These are phyloP conservation scores for Cryphonectria radicalis DNA, from an alignment of 2,329 filamentous ascomycete species.

Conservation along the genomic window DNA sequence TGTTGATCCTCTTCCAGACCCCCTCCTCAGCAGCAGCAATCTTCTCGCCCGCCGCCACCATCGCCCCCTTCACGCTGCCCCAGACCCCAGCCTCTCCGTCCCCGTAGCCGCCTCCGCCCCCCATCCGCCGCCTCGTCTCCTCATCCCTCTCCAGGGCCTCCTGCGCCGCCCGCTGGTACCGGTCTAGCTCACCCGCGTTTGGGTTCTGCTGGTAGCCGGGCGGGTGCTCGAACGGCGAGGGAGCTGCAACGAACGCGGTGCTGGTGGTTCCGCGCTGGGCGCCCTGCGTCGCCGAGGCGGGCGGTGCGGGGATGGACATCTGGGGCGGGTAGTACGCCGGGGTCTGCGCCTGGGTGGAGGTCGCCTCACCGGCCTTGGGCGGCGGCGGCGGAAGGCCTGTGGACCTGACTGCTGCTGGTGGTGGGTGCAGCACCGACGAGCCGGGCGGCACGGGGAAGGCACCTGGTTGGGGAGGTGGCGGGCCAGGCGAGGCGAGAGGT, in stretches of 20 bases:
- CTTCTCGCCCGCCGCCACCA: conserved; percentile 59
- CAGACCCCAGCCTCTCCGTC: conserved; percentile 53
- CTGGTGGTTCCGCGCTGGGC: conserved; percentile 45
- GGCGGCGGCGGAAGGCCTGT: conserved; percentile 53
- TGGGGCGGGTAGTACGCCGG: conserved; percentile 48
- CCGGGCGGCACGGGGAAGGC: conserved; percentile 52
- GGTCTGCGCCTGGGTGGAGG: conserved; percentile 38
- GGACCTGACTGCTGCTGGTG: conserved; percentile 30
- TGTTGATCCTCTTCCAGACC: conserved; percentile 67
- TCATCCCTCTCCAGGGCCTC: conserved; percentile 39
- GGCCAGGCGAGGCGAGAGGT: conserved; percentile 41
- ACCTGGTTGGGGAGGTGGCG: conserved; percentile 62
- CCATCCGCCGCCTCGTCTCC: conserved; percentile 35
- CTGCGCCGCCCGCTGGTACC: conserved; percentile 50
- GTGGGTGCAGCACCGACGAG: conserved; percentile 14
- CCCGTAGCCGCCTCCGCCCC: conserved; percentile 26
- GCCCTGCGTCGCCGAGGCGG: conserved; percentile 41
- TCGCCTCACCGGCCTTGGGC: conserved; percentile 53
- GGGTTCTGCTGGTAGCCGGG: conserved; percentile 62
- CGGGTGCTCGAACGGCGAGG: conserved; percentile 47
- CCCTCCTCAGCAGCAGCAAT: conserved; percentile 63
- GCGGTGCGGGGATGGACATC: conserved; percentile 56
- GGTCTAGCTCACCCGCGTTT: conserved; percentile 55
- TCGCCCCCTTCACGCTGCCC: conserved; percentile 62
- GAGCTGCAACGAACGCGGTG: conserved; percentile 33